Evolutionary conservation across 2,329 filamentous ascomycete species (phyloP), one percentile per base, ranked within the genome.

Genomic region (Ploettnerulaceae sp.): DNA sequence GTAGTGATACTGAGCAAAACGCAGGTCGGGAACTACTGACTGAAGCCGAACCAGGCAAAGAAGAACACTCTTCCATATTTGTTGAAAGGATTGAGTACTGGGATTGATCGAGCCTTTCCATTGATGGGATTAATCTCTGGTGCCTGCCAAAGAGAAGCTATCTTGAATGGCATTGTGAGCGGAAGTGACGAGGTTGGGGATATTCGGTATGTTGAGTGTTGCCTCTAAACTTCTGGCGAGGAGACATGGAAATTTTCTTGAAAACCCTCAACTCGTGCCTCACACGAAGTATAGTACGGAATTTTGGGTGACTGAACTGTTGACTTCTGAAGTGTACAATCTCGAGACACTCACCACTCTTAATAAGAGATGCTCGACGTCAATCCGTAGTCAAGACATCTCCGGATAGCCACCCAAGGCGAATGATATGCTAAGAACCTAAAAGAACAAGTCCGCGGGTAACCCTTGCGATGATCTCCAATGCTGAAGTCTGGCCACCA

Each of bases 1-100:
- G 3, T 12, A 31, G 18, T 4, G 4, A 31, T n/a, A 14, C n/a
- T n/a, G 5, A 3, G 15, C 15, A 14, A 3, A 31, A 14, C 15
- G 2, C 12, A 14, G 28, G 7, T 12, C 7, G 18, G 9, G n/a
- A 18, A 37, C 12, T 8, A 48, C 51, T 48, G 36, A 53, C 51
- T 51, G 49, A 51, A 51, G 18, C 49, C 86, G 37, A 89, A 75
- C 81, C 86, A 93, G 1, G 85, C 86, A 69, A 95, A 95, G 72
- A 90, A 89, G 67, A 94, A 95, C 0, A 93, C 89, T 5, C 89
- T 77, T 28, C 89, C 89, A 71, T 95, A 89, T 57, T 81, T 71
- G 64, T 94, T 76, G 58, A 90, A 63, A 0, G 84, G 78, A 64
- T 95, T 95, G 52, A 95, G 70, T 17, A 87, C 65, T 0, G 89